Evolutionary conservation across 495 filamentous ascomycete genomes (phyloP).

Genomic region (Aspergillus asperescens): DNA sequence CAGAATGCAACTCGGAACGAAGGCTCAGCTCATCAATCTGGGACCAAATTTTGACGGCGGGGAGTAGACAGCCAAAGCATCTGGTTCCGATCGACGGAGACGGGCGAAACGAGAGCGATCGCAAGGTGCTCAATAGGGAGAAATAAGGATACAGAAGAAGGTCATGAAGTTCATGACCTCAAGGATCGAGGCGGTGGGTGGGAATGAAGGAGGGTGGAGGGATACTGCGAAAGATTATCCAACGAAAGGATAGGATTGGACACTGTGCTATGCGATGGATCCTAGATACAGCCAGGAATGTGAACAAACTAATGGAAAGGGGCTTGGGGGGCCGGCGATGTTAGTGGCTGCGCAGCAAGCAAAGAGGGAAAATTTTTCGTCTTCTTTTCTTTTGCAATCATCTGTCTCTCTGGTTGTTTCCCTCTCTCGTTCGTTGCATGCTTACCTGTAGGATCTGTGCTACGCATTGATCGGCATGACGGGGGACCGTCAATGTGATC

Average conservation of each 20-base stretch:
- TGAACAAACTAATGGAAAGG: slow-evolving; percentile 11
- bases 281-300: slow-evolving; percentile 20
- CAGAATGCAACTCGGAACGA: neutral
- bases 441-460: slow-evolving; percentile 15
- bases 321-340: slow-evolving; percentile 12
- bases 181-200: slow-evolving; percentile 12
- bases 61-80: slow-evolving; percentile 4
- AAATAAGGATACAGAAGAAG: slow-evolving; percentile 14
- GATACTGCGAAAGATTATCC: slow-evolving; percentile 16
- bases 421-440: slow-evolving; percentile 7
- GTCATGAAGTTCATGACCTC: slow-evolving; percentile 17
- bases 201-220: slow-evolving; percentile 15
- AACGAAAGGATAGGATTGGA: slow-evolving; percentile 17
- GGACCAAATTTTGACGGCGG: slow-evolving; percentile 3
- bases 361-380: slow-evolving; percentile 6
- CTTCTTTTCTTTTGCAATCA: slow-evolving; percentile 9
- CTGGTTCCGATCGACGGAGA: neutral
- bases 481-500: slow-evolving; percentile 5
- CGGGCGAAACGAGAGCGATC: neutral
- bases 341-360: slow-evolving; percentile 13
- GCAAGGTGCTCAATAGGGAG: slow-evolving; percentile 12
- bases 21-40: neutral
- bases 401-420: neutral
- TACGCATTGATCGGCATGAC: slow-evolving; percentile 18
- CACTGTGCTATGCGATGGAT: slow-evolving; percentile 15